A percentile compares a stretch with the other conserved stretches of the same genome.
phyloP scores from a whole-genome alignment of 2,329 filamentous ascomycete genomes.

The Byssothecium circinans region DNA sequence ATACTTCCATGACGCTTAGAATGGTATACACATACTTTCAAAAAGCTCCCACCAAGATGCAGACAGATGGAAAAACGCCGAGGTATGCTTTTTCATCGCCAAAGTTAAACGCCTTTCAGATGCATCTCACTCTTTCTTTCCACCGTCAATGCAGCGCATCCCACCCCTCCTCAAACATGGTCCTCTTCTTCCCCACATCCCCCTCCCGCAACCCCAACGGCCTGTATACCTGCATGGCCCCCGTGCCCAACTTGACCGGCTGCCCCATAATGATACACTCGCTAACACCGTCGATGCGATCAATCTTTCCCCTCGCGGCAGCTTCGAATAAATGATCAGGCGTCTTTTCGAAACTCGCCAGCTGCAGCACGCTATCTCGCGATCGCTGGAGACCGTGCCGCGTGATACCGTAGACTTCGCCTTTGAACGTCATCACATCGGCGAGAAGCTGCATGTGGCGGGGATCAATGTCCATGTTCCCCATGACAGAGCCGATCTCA shows the following conservation, averaged over 20 bases:
- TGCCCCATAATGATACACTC: slow-evolving; percentile 99
- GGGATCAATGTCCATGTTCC: slow-evolving; percentile 91
- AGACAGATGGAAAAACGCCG: slow-evolving; percentile 3
- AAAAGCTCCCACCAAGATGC: too few species aligned
- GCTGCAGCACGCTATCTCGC: slow-evolving; percentile 88
- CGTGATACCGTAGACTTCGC: slow-evolving; percentile 93
- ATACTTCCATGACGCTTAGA: too few species aligned
- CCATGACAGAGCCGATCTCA: slow-evolving; percentile 90
- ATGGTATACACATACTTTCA: too few species aligned
- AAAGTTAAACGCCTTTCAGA: background rate
- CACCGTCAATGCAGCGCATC: slow-evolving; percentile 23
- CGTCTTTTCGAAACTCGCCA: slow-evolving; percentile 97
- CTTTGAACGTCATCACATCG: slow-evolving; percentile 99
- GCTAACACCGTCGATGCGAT: slow-evolving; percentile 88
- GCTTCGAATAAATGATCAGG: slow-evolving; percentile 97
- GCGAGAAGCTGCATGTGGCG: slow-evolving; percentile 97
- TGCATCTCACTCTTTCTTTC: background rate
- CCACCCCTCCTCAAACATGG: slow-evolving; percentile 43
- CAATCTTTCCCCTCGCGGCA: slow-evolving; percentile 86
- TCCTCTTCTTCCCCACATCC: slow-evolving; percentile 29
- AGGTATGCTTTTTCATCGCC: background rate
- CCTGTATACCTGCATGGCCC: slow-evolving; percentile 85
- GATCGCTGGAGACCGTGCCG: slow-evolving; percentile 96
- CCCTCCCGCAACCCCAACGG: slow-evolving; percentile 52
- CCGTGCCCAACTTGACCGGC: slow-evolving; percentile 87